Conservation (phyloP, 371 early-diverging fungal genomes). For the Amoeboaphelidium protococcarum region DNA sequence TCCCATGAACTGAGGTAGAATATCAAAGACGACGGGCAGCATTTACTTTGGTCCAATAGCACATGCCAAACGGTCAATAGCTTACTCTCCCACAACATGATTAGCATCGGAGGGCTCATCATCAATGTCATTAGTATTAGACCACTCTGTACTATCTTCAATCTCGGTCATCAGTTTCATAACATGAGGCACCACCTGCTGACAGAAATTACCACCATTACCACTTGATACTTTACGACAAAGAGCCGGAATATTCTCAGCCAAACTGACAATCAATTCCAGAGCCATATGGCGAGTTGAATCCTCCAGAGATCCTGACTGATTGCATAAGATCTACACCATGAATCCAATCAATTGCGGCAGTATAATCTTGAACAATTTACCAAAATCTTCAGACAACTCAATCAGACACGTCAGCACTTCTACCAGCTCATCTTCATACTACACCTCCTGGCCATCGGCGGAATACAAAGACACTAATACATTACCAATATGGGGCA, state of each 20-base stretch:
- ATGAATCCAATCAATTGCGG: too few relatives aligned
- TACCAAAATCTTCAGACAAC: too few relatives aligned
- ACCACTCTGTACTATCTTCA: constrained; percentile 43
- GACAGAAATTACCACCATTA: constrained; percentile 24
- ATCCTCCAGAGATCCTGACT: too few relatives aligned
- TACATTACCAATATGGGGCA: too few relatives aligned
- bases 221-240: constrained; percentile 37
- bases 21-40: constrained; percentile 57
- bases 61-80: constrained; percentile 75
- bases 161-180: constrained; percentile 72
- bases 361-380: too few relatives aligned
- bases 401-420: too few relatives aligned
- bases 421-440: too few relatives aligned
- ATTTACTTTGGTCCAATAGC: constrained; percentile 65
- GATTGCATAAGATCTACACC: too few relatives aligned
- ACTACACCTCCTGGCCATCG: too few relatives aligned
- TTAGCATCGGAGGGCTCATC: constrained; percentile 52
- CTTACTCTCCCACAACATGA: constrained; percentile 70
- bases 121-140: constrained; percentile 53
- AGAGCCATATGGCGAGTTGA: too few relatives aligned
- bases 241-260: constrained; percentile 58
- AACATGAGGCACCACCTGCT: constrained; percentile 44
- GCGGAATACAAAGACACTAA: too few relatives aligned
- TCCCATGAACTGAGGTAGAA: constrained; percentile 62
- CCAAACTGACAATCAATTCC: constrained; percentile 64